Evolutionary conservation across 2,329 filamentous ascomycete genomes (phyloP), one percentile per base, ranked within the genome.

Genomic region (Beauveria australis): DNA sequence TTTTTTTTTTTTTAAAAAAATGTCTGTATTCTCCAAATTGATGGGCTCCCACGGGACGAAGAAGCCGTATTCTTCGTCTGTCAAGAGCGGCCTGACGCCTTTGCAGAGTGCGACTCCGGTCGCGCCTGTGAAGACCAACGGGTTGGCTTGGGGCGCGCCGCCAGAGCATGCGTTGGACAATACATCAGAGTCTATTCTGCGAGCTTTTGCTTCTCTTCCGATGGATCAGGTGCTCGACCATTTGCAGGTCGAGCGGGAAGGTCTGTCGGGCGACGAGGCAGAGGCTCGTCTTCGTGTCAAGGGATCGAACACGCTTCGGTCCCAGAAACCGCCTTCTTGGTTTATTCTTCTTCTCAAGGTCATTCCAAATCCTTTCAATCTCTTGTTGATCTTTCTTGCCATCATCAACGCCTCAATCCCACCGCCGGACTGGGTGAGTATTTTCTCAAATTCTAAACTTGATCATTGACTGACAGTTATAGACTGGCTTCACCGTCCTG

Each of bases 311-410:
- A 54, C 66, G 16, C 56, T 69, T 30, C 64, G 64, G 5, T 68
- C 66, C 48, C 67, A 67, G 54, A 64, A 62, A 49, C 62, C 68
- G 2, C 68, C 68, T 1, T 69, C 67, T 18, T 68, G 67, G 67
- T 64, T 68, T 49, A 59, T 67, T 57, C 67, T 68, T 7, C 62
- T 69, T 9, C 61, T 69, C n/a, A 64, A 59, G 44, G 64, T 68
- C 33, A 66, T 69, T 24, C 68, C 67, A 0, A 69, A 69, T 47
- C 66, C 68, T 0, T 69, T 69, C 62, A 69, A 69, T 28, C 19
- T 68, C 3, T 53, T 69, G 52, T 62, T 69, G 26, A 58, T 64
- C 8, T 63, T 65, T 56, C 57, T 69, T 37, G 68, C 68, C 46
- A 66, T 69, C 40, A 66, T 69, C 59, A 68, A 65, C 49, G 63